These are phyloP conservation scores for Xanthoconium stramineum DNA, from an alignment of 768 basidiomycete species.

Conservation along the genomic window DNA sequence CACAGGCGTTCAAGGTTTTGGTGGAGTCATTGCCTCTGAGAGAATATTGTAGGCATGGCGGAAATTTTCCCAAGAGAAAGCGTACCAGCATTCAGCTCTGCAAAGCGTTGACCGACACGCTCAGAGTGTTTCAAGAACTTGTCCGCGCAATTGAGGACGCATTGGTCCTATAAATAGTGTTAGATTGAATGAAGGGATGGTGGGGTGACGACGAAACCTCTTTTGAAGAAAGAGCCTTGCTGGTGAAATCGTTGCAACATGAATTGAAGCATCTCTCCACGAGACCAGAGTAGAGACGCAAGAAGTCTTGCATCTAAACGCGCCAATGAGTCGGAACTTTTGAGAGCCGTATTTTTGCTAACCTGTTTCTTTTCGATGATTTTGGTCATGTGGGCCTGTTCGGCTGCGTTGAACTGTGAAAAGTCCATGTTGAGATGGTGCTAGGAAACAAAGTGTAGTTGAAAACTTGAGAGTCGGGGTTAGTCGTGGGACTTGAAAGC, in stretches of 20 bases:
- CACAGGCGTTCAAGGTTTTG: conserved; percentile 25
- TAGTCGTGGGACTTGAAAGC: too few species aligned
- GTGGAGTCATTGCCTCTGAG: conserved; percentile 32
- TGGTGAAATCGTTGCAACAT: conserved; percentile 96
- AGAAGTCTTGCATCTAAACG: conserved; percentile 94
- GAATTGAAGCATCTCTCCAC: conserved; percentile 95
- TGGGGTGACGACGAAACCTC: conserved; percentile 53
- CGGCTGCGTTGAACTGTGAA: conserved; percentile 81
- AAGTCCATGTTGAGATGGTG: conserved; percentile 69
- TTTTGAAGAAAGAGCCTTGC: conserved; percentile 88
- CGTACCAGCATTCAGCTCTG: conserved; percentile 88
- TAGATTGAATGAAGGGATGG: conserved; percentile 3
- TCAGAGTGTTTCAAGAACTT: conserved; percentile 98
- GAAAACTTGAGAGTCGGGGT: not conserved
- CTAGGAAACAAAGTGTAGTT: not conserved
- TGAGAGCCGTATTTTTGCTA: conserved; percentile 12
- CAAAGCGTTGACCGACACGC: conserved; percentile 87
- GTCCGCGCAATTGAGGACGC: conserved; percentile 91
- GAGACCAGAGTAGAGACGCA: conserved; percentile 90
- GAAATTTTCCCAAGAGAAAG: conserved; percentile 3
- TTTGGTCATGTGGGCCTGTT: conserved; percentile 95
- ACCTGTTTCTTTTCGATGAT: conserved; percentile 98
- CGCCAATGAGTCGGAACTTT: conserved; percentile 2
- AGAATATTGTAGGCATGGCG: not conserved
- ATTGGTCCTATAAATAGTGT: conserved; percentile 63